Evolutionary conservation across 169 alveolate genomes (phyloP).

Genomic region (Plasmodium relictum): DNA sequence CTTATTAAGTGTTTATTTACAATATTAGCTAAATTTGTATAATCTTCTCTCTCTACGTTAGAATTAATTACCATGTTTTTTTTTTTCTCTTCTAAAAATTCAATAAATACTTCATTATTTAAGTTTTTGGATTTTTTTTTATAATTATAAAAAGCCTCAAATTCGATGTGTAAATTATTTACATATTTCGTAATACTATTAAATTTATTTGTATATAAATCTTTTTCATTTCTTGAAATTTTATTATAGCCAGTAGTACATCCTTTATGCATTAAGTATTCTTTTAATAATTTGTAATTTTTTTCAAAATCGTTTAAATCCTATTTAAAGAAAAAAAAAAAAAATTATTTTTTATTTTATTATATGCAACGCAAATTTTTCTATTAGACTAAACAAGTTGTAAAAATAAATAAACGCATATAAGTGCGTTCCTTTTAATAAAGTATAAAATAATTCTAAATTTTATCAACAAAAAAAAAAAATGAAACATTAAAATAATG

Average conservation of each 20-base stretch:
- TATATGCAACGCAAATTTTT: too few relatives aligned
- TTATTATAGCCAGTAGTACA: slow-evolving; percentile 47
- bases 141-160: slow-evolving; percentile 67
- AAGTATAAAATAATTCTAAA: too few relatives aligned
- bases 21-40: slow-evolving; percentile 44
- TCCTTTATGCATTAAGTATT: slow-evolving; percentile 42
- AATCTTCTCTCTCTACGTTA: slow-evolving; percentile 65
- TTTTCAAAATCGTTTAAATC: slow-evolving; percentile 51
- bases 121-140: slow-evolving; percentile 56
- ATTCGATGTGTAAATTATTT: slow-evolving; percentile 52
- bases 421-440: too few relatives aligned
- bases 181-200: slow-evolving; percentile 35
- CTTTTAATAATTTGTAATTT: slow-evolving; percentile 33
- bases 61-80: slow-evolving; percentile 50
- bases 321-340: slow-evolving; percentile 1
- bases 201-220: not conserved
- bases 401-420: too few relatives aligned
- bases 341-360: too few relatives aligned
- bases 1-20: slow-evolving; percentile 37
- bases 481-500: too few relatives aligned
- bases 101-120: slow-evolving; percentile 41
- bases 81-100: slow-evolving; percentile 53
- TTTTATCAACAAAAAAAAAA: too few relatives aligned
- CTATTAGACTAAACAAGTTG: too few relatives aligned
- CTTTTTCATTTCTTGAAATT: not conserved